Percentiles rank a stretch among this genome's conserved stretches.
phyloP scores from a whole-genome alignment of 78 protist genomes.

The Dictyostelium discoideum region DNA sequence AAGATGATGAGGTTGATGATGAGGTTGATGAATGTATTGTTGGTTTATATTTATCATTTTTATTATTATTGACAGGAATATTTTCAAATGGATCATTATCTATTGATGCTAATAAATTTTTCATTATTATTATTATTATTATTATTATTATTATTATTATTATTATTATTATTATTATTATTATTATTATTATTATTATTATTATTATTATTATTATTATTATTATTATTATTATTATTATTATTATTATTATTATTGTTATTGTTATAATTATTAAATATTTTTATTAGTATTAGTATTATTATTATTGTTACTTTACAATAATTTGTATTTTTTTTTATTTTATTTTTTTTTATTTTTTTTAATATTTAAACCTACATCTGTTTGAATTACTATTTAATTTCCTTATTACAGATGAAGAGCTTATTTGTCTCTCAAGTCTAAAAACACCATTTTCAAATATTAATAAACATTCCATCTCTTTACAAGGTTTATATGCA shows the following conservation, averaged over 20 bases:
- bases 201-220: too few relatives aligned
- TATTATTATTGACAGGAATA: neutral
- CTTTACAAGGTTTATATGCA: slow-evolving; percentile 31
- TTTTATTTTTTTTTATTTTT: neutral
- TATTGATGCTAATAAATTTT: neutral
- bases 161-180: too few relatives aligned
- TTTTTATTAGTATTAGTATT: too few relatives aligned
- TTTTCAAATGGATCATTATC: neutral
- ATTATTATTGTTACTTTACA: neutral
- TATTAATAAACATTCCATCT: slow-evolving; percentile 36
- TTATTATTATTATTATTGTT: too few relatives aligned
- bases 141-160: too few relatives aligned
- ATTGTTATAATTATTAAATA: too few relatives aligned
- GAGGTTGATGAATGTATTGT: neutral
- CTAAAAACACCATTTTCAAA: slow-evolving; percentile 69
- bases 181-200: too few relatives aligned
- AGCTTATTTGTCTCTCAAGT: slow-evolving; percentile 24
- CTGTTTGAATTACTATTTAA: neutral
- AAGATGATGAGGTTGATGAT: neutral
- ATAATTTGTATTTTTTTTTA: neutral
- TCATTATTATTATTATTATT: too few relatives aligned
- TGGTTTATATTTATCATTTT: neutral
- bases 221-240: too few relatives aligned
- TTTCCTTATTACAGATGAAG: slow-evolving; percentile 9
- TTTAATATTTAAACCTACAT: neutral